Percentiles rank a stretch among this genome's conserved stretches.
These are phyloP conservation scores for Pseudogymnoascus sp. DNA, from an alignment of 2,329 filamentous ascomycete species.

Conservation along the genomic window DNA sequence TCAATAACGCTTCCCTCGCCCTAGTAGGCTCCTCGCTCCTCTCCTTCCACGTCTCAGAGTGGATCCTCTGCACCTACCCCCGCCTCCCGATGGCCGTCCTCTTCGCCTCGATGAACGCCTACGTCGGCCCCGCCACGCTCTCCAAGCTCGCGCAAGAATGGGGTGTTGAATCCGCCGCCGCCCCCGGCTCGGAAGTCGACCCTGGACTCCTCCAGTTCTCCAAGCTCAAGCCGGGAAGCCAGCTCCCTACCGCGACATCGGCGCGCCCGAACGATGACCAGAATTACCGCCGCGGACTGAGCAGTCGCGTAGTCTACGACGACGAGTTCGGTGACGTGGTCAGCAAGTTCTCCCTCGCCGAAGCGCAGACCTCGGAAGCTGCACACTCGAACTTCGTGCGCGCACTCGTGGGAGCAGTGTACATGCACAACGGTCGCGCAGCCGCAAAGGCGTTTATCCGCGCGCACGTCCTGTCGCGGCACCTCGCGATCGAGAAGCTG, in stretches of 20 bases:
- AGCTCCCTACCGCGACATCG: slow-evolving; percentile 39
- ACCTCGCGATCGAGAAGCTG: slow-evolving; percentile 66
- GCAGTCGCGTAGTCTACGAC: slow-evolving; percentile 71
- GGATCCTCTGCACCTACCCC: slow-evolving; percentile 80
- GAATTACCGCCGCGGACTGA: slow-evolving; percentile 60
- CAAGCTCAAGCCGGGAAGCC: slow-evolving; percentile 37
- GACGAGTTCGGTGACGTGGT: slow-evolving; percentile 74
- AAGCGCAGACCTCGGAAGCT: slow-evolving; percentile 25
- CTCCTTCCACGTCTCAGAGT: slow-evolving; percentile 82
- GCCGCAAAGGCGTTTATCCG: slow-evolving; percentile 76
- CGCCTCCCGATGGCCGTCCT: slow-evolving; percentile 84
- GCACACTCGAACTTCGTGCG: slow-evolving; percentile 74
- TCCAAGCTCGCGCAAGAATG: slow-evolving; percentile 71
- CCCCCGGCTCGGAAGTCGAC: slow-evolving; percentile 85
- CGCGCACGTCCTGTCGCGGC: slow-evolving; percentile 74
- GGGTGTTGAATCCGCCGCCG: slow-evolving; percentile 84
- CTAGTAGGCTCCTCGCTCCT: slow-evolving; percentile 77
- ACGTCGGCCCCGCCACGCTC: slow-evolving; percentile 68
- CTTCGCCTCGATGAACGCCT: slow-evolving; percentile 79
- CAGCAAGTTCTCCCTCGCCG: slow-evolving; percentile 22
- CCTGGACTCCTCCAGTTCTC: slow-evolving; percentile 80
- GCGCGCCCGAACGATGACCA: slow-evolving; percentile 44
- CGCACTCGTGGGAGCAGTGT: slow-evolving; percentile 76
- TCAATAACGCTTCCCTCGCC: slow-evolving; percentile 84
- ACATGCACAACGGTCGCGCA: slow-evolving; percentile 73